These are phyloP conservation scores for Mycena sp. DNA, from an alignment of 1,284 basidiomycete genomes.

Conservation along the genomic window DNA sequence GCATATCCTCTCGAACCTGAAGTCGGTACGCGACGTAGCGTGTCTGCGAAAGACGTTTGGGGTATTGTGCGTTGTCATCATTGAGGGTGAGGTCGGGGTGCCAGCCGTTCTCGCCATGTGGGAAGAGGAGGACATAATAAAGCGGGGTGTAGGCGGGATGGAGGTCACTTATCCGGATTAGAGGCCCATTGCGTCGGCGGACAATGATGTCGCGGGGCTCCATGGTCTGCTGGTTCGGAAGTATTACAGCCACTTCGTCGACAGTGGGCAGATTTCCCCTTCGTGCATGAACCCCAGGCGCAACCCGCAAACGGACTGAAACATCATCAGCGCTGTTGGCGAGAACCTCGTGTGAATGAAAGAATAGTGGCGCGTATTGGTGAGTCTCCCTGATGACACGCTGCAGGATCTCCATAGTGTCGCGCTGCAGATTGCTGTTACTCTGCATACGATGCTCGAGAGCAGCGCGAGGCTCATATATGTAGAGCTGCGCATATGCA, in stretches of 20 bases:
- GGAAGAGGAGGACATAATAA: constrained; percentile 49
- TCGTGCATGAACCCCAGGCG: constrained; percentile 36
- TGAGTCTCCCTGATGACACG: constrained; percentile 37
- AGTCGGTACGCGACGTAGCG: constrained; percentile 45
- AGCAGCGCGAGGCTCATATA: constrained; percentile 41
- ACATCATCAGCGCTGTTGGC: constrained; percentile 30
- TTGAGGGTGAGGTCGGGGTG: constrained; percentile 38
- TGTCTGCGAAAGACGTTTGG: constrained; percentile 37
- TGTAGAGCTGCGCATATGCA: constrained; percentile 43
- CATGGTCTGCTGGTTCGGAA: constrained; percentile 38
- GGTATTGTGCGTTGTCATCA: constrained; percentile 10
- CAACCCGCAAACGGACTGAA: constrained; percentile 35
- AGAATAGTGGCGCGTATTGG: constrained; percentile 43
- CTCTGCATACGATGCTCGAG: constrained; percentile 28
- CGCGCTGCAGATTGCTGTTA: constrained; percentile 23
- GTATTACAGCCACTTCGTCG: constrained; percentile 49
- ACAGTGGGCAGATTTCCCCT: constrained; percentile 49
- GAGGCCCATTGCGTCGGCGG: constrained; percentile 30
- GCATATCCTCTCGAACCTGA: constrained; percentile 38
- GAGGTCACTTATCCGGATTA: constrained; percentile 44
- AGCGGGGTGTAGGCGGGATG: constrained; percentile 47
- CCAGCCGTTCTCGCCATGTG: constrained; percentile 50
- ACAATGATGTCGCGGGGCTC: constrained; percentile 46
- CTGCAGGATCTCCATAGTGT: constrained; percentile 40
- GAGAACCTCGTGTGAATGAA: constrained; percentile 44